phyloP scores from a whole-genome alignment of 192 early-diverging fungal species.

The Polychytrium aggregatum region DNA sequence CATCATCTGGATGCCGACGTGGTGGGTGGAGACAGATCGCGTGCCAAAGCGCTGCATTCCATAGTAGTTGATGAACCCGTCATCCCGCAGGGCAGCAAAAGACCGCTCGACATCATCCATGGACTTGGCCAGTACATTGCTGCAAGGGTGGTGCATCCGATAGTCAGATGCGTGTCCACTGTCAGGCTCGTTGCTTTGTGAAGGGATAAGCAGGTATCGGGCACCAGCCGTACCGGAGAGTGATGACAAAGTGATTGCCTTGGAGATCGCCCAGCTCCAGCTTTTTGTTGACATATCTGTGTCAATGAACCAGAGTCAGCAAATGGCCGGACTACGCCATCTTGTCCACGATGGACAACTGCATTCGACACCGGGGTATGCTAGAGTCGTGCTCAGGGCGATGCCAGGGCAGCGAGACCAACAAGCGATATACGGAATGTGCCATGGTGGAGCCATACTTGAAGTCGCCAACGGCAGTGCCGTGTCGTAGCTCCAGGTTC shows the following conservation, averaged over 20 bases:
- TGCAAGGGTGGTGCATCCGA: conserved; percentile 1
- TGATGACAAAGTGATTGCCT: conserved; percentile 87
- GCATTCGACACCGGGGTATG: conserved; percentile 6
- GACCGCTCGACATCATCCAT: conserved; percentile 28
- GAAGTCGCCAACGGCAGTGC: conserved; percentile 67
- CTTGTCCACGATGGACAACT: neutral
- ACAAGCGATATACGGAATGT: no score
- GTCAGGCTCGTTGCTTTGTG: no score
- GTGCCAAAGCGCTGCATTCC: conserved; percentile 99
- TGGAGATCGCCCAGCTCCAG: conserved; percentile 73
- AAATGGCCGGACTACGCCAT: neutral
- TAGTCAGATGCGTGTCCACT: neutral
- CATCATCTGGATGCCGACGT: conserved; percentile 67
- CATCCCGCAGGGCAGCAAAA: conserved; percentile 49
- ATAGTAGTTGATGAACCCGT: conserved; percentile 96
- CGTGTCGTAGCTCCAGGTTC: conserved; percentile 37
- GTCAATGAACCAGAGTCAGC: conserved; percentile 1
- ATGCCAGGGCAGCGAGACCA: no score
- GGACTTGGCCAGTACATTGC: conserved; percentile 9
- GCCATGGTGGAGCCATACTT: no score
- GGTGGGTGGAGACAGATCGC: conserved; percentile 62
- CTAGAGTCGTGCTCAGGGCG: conserved; percentile 1
- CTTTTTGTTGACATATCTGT: conserved; percentile 42
- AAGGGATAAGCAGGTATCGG: no score
- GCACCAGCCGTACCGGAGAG: conserved; percentile 46